Percentiles rank a stretch among this genome's conserved stretches.
These are phyloP conservation scores for Urochloa ruziziensis DNA, from an alignment of 176 grass and related monocot genomes.

Conservation along the genomic window DNA sequence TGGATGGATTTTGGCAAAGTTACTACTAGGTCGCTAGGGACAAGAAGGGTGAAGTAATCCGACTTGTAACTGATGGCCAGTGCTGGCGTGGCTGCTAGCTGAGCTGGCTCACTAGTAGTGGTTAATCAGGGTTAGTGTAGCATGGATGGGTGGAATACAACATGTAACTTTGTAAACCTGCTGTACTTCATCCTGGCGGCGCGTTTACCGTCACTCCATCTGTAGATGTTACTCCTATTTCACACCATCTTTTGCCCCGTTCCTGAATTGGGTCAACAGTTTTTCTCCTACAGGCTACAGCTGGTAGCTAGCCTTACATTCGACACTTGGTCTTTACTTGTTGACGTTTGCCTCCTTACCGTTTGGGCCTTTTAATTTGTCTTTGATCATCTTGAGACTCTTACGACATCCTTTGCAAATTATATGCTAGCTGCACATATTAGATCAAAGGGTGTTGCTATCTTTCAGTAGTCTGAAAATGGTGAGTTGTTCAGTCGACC, in stretches of 20 bases:
- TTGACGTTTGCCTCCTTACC: too few species aligned
- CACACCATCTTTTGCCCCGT: not conserved
- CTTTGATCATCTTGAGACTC: not conserved
- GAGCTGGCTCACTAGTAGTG: not conserved
- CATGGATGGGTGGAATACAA: not conserved
- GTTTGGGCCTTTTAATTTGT: too few species aligned
- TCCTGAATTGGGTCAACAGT: not conserved
- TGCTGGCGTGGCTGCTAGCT: not conserved
- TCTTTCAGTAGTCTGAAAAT: not conserved
- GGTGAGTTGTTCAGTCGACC: not conserved
- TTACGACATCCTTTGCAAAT: not conserved
- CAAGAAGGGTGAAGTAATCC: not conserved
- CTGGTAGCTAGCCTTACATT: not conserved
- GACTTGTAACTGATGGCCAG: not conserved
- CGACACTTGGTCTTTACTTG: too few species aligned
- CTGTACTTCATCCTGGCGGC: not conserved
- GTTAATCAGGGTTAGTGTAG: not conserved
- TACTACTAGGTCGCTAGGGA: not conserved
- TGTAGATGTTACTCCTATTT: not conserved
- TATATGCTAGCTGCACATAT: not conserved
- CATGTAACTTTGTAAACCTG: not conserved
- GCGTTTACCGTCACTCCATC: not conserved
- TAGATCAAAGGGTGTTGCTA: not conserved
- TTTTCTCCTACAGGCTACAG: not conserved
- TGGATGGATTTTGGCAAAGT: constrained; percentile 15